Conservation (phyloP, 768 basidiomycete species). For the Lactifluus rugatus region DNA sequence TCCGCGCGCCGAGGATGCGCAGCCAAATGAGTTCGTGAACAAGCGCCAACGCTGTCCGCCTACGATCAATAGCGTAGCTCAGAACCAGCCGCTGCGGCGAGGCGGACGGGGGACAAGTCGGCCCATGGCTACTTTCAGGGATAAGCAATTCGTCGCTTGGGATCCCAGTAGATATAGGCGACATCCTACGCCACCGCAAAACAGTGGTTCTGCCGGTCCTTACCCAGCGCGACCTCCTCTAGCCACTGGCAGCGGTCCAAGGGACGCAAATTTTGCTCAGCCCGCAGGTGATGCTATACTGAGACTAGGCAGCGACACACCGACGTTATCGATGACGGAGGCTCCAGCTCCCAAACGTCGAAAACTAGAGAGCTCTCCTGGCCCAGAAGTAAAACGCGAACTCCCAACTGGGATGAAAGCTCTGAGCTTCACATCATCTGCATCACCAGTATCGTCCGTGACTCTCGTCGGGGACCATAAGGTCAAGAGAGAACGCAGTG, state of each 20-base stretch:
- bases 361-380: not conserved
- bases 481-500: slow-evolving; percentile 13
- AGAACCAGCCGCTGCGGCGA: not conserved
- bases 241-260: not conserved
- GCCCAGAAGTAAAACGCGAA: not conserved
- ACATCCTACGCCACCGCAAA: not conserved
- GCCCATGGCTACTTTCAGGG: not conserved
- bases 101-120: not conserved
- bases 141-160: not conserved
- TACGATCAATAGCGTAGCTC: not conserved
- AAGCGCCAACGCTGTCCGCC: slow-evolving; percentile 10
- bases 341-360: slow-evolving; percentile 2
- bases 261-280: not conserved
- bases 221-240: not conserved
- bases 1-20: slow-evolving; percentile 14
- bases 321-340: not conserved
- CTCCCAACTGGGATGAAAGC: not conserved
- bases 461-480: slow-evolving; percentile 4
- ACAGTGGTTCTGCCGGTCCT: not conserved
- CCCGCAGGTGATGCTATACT: not conserved
- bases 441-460: slow-evolving; percentile 1
- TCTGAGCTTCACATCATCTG: not conserved
- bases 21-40: slow-evolving; percentile 16
- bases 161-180: not conserved
- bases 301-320: not conserved